Percentiles rank a stretch among this genome's conserved stretches.
phyloP scores from a whole-genome alignment of 257 asterid genomes.

The Sherardia arvensis region DNA sequence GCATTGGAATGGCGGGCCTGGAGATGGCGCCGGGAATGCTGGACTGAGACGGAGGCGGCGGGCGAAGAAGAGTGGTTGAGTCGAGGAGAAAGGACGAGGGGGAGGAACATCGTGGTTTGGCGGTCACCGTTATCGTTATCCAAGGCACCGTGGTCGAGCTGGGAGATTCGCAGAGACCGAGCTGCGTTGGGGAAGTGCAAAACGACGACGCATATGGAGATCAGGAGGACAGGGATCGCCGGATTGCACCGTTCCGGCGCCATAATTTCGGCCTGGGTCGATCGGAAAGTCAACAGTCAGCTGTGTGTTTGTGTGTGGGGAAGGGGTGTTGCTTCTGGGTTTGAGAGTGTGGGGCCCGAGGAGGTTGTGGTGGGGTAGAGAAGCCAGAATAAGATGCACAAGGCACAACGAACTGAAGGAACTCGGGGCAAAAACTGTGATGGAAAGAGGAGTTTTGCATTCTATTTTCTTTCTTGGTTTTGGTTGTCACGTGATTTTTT shows the following conservation, averaged over 20 bases:
- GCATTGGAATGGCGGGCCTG: constrained; percentile 32
- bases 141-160: constrained; percentile 5
- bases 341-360: constrained; percentile 2
- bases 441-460: not conserved
- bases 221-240: constrained; percentile 7
- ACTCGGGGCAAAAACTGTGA: not conserved
- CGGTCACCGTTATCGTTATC: not conserved
- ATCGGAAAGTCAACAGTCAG: not conserved
- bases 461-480: too few species aligned
- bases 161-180: constrained; percentile 8
- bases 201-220: not conserved
- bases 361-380: constrained; percentile 3
- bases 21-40: constrained; percentile 44
- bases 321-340: not conserved
- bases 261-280: constrained; percentile 1
- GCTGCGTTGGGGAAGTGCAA: not conserved
- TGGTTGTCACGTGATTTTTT: too few species aligned
- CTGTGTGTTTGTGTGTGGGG: not conserved
- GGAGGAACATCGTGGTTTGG: constrained; percentile 28
- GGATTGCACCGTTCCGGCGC: not conserved
- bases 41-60: constrained; percentile 5
- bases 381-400: not conserved
- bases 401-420: not conserved
- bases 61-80: constrained; percentile 8
- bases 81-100: constrained; percentile 27